These are phyloP conservation scores for Rhodotorula graminis DNA, from an alignment of 768 basidiomycete genomes.

Conservation along the genomic window DNA sequence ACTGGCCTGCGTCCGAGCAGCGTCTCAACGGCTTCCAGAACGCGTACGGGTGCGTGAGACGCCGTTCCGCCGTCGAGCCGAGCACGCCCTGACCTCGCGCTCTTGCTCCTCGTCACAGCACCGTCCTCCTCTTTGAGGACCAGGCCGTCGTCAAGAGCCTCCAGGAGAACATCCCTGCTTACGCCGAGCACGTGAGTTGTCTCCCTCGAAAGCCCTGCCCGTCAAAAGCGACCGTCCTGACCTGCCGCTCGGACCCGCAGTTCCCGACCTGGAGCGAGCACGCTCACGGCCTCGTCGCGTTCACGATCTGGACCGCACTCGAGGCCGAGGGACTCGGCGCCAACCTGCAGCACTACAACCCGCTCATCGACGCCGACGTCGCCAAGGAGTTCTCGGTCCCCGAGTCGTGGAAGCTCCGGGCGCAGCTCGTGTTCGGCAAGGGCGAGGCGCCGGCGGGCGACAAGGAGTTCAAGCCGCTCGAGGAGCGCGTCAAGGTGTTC, in stretches of 20 bases:
- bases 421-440: slow-evolving; percentile 47
- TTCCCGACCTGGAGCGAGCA: slow-evolving; percentile 41
- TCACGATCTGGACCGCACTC: slow-evolving; percentile 47
- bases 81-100: neutral
- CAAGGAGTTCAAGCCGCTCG: slow-evolving; percentile 46
- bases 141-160: slow-evolving; percentile 28
- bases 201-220: neutral
- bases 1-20: slow-evolving; percentile 22
- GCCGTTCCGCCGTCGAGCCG: neutral
- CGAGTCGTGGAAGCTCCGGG: slow-evolving; percentile 28
- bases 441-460: slow-evolving; percentile 40
- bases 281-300: slow-evolving; percentile 46
- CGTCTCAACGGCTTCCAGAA: slow-evolving; percentile 43
- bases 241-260: neutral
- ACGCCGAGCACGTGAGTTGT: slow-evolving; percentile 23
- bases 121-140: slow-evolving; percentile 49
- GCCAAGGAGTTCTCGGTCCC: slow-evolving; percentile 35
- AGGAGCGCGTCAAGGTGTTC: slow-evolving; percentile 46
- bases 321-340: slow-evolving; percentile 47
- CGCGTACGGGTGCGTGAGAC: slow-evolving; percentile 42
- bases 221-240: neutral
- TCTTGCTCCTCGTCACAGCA: slow-evolving; percentile 11
- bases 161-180: slow-evolving; percentile 35
- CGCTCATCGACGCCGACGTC: slow-evolving; percentile 38
- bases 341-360: slow-evolving; percentile 44